Evolutionary conservation across 2,329 filamentous ascomycete species (phyloP).

Genomic region (Penicillium rolfsii): DNA sequence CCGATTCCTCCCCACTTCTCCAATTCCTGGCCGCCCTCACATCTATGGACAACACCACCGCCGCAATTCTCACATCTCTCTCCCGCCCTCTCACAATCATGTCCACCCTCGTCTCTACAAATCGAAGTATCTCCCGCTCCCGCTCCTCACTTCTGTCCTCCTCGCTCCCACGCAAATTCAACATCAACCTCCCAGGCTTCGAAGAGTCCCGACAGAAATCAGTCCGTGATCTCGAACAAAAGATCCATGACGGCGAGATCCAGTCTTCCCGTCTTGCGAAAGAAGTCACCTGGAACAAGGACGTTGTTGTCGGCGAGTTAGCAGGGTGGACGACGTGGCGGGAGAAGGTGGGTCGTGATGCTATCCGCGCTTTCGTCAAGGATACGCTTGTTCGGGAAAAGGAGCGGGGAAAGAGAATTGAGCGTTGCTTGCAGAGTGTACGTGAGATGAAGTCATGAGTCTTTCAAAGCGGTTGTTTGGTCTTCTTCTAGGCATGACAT

Average conservation of each 20-base stretch:
- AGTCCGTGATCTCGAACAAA: slow-evolving; percentile 81
- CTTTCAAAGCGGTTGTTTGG: background rate
- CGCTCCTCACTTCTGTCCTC: slow-evolving; percentile 72
- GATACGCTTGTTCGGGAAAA: slow-evolving; percentile 80
- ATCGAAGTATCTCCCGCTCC: slow-evolving; percentile 76
- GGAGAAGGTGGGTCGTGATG: slow-evolving; percentile 72
- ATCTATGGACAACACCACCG: slow-evolving; percentile 80
- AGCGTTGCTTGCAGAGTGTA: slow-evolving; percentile 72
- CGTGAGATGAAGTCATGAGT: slow-evolving; percentile 33
- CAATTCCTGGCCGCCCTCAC: slow-evolving; percentile 76
- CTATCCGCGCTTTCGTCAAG: slow-evolving; percentile 74
- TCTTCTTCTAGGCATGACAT: background rate
- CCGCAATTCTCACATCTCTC: slow-evolving; percentile 77
- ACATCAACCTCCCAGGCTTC: slow-evolving; percentile 56
- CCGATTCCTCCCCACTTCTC: slow-evolving; percentile 71
- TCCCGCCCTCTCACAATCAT: slow-evolving; percentile 79
- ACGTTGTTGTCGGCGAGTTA: slow-evolving; percentile 86
- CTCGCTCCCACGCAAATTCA: slow-evolving; percentile 51
- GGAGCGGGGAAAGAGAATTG: slow-evolving; percentile 77
- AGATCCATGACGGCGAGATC: slow-evolving; percentile 68
- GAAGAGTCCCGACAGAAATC: slow-evolving; percentile 85
- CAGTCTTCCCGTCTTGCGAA: slow-evolving; percentile 75
- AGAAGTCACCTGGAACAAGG: slow-evolving; percentile 88
- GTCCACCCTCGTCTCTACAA: slow-evolving; percentile 71
- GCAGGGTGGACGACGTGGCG: slow-evolving; percentile 94